Conservation (phyloP, 129 eudicot species). For the Rutidosis leptorrhynchoides region DNA sequence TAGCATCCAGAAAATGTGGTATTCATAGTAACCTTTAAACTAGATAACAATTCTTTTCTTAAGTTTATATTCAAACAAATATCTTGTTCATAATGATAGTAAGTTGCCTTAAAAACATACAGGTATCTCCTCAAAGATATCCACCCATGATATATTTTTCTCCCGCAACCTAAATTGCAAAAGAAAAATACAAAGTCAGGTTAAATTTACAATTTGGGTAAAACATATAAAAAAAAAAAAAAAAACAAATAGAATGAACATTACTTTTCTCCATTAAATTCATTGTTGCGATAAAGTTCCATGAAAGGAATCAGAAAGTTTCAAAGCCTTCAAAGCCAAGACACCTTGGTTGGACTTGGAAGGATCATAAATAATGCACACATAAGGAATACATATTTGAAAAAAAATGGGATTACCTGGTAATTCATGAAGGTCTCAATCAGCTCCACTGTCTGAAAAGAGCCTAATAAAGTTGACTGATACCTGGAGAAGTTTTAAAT, state of each 20-base stretch:
- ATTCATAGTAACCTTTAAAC: neutral
- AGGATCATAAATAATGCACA: constrained; percentile 96
- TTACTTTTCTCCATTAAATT: constrained; percentile 93
- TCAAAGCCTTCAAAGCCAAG: constrained; percentile 90
- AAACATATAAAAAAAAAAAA: too few species aligned
- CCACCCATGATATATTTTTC: constrained; percentile 95
- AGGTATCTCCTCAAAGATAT: constrained; percentile 98
- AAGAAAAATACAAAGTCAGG: constrained; percentile 7
- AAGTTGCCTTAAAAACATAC: constrained; percentile 47
- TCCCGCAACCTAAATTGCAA: constrained; percentile 73
- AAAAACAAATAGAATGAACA: constrained; percentile 1
- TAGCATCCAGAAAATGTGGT: neutral
- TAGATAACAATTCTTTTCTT: too few species aligned
- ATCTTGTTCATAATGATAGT: neutral
- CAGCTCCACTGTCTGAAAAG: constrained; percentile 87
- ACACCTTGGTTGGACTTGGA: constrained; percentile 96
- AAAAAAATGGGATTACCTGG: constrained; percentile 55
- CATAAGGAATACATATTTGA: constrained; percentile 30
- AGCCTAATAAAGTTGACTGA: constrained; percentile 84
- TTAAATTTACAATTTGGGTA: neutral
- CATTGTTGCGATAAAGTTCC: constrained; percentile 89
- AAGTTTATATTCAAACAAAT: neutral
- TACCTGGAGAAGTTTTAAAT: constrained; percentile 47
- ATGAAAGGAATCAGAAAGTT: constrained; percentile 97
- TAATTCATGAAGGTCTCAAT: constrained; percentile 98